Base-by-base conservation (phyloP, 345 rosid genomes). In the Microcos paniculata region DNA sequence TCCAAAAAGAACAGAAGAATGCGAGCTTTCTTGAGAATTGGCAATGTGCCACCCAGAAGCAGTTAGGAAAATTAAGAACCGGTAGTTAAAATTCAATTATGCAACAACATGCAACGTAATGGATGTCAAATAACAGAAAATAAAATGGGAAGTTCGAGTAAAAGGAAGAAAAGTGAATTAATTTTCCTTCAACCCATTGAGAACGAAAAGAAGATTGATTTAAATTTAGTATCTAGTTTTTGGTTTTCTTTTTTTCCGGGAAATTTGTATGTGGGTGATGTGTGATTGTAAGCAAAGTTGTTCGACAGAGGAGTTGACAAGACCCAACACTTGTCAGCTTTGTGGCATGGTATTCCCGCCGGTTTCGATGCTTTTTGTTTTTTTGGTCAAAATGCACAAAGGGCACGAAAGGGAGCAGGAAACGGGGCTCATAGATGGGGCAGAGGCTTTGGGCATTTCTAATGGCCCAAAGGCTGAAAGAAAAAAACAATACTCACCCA, bases 291-390 rank as follows among this genome's bases (percentile, higher is more conserved):
- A 4, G 16, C 42, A 8, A 33, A 52, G 62, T 53, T 53, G 62
- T n/a, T 51, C 14, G 31, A 70, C 49, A 59, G 6, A 35, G 30
- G 46, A 28, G 46, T 24, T 19, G 30, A 9, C 19, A 2, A 11
- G 11, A 28, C 72, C 72, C 56, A 35, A 53, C 74, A 70, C 48
- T 53, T 52, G 74, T 52, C 62, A 52, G 23, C 42, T 70, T 70
- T 7, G 12, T 35, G 33, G 5, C 43, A n/a, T 38, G 62, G 31
- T 33, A 19, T 52, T 70, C 74, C 61, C 58, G 72, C 58, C 9
- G 48, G n/a, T 69, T 49, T 67, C 55, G 71, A 14, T 63, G 18
- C n/a, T 62, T 1, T 8, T 35, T n/a, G 13, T 8, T n/a, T 62
- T n/a, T n/a, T n/a, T 64, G 8, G 26, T n/a, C n/a, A n/a, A n/a